These are phyloP conservation scores for Stachybotrys echinatus DNA, from an alignment of 2,329 filamentous ascomycete species.

Conservation along the genomic window DNA sequence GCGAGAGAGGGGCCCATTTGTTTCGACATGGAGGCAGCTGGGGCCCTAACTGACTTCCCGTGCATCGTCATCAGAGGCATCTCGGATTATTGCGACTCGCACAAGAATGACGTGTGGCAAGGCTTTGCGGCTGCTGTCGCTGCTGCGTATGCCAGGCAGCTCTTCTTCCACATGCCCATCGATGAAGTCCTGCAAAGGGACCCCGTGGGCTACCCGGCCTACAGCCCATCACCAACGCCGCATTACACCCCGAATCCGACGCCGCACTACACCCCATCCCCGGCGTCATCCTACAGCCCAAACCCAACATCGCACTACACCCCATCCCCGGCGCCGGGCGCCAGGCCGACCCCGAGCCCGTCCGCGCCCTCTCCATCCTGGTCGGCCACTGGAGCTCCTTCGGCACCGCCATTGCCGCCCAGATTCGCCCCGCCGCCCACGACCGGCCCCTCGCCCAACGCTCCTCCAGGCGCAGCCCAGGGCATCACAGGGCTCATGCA, in stretches of 20 bases:
- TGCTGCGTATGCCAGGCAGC: constrained; percentile 1
- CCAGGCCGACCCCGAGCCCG: too few relatives aligned
- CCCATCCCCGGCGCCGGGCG: too few relatives aligned
- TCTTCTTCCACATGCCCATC: constrained; percentile 1
- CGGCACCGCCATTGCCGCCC: background rate
- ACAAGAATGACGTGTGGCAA: constrained; percentile 2
- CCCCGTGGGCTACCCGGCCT: too few relatives aligned
- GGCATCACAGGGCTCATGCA: background rate
- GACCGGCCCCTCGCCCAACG: background rate
- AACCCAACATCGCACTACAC: too few relatives aligned
- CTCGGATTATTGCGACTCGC: constrained; percentile 6
- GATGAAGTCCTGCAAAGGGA: background rate
- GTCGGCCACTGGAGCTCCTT: too few relatives aligned
- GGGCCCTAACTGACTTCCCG: background rate
- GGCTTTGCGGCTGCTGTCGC: background rate
- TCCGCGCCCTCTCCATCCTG: too few relatives aligned
- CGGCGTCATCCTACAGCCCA: too few relatives aligned
- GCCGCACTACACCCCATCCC: too few relatives aligned
- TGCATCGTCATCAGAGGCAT: constrained; percentile 3
- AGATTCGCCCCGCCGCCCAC: background rate
- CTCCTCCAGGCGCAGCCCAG: background rate
- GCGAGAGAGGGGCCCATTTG: background rate
- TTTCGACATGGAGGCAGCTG: constrained; percentile 6
- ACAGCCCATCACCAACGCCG: too few relatives aligned
- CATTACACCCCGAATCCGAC: too few relatives aligned